These are phyloP conservation scores for Mesembryanthemum crystallinum DNA, from an alignment of 148 eudicot species.

Conservation along the genomic window DNA sequence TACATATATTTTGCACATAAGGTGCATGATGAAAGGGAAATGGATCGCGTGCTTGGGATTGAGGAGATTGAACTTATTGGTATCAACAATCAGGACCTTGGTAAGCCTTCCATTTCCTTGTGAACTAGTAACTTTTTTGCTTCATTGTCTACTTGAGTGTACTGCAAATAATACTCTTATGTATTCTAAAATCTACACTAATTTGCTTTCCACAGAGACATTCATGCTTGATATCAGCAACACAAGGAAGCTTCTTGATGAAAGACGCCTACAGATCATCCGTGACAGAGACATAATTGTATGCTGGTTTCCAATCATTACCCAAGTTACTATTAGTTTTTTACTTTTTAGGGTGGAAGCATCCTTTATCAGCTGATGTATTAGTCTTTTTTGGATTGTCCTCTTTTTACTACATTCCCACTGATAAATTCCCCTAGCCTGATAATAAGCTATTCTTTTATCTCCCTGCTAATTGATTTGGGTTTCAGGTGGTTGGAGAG, in stretches of 20 bases:
- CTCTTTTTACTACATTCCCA: neutral
- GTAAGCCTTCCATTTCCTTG: conserved; percentile 33
- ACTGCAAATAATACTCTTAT: neutral
- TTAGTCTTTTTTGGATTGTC: neutral
- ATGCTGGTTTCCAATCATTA: conserved; percentile 7
- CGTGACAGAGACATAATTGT: conserved; percentile 28
- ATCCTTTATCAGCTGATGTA: neutral
- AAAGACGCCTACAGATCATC: conserved; percentile 29
- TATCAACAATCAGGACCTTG: conserved; percentile 90
- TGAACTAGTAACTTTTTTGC: neutral
- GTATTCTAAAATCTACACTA: conserved; percentile 12
- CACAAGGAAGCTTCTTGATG: conserved; percentile 37
- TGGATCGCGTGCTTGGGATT: conserved; percentile 86
- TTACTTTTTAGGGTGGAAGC: neutral
- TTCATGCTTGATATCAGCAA: conserved; percentile 37
- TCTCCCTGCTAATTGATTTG: conserved; percentile 8
- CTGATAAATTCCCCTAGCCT: neutral
- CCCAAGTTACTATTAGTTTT: neutral
- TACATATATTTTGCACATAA: conserved; percentile 15
- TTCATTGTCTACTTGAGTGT: neutral
- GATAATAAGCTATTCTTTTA: neutral
- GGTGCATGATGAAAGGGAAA: conserved; percentile 92
- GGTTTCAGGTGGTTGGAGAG: conserved; percentile 86
- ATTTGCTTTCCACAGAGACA: conserved; percentile 25
- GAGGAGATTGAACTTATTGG: conserved; percentile 91